Conservation (phyloP, 208 protist species). For the Leishmania lainsoni region DNA sequence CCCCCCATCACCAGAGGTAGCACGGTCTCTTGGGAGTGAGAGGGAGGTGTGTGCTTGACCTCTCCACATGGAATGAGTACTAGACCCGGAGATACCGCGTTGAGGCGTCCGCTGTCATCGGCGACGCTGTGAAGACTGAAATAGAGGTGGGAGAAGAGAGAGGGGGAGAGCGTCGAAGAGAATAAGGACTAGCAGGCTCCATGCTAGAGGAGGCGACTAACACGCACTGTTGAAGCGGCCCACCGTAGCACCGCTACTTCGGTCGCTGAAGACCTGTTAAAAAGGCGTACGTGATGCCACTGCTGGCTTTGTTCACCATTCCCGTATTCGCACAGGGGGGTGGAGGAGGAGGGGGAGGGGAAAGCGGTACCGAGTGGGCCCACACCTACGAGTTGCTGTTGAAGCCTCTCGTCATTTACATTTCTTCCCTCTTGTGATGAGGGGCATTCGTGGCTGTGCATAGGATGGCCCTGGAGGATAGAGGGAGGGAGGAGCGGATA, state of each 20-base stretch:
- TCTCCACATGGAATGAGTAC: background rate
- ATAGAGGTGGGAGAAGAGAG: background rate
- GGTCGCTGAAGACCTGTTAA: background rate
- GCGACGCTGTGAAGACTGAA: background rate
- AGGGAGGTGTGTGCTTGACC: no score
- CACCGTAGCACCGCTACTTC: background rate
- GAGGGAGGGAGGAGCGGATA: background rate
- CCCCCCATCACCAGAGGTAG: background rate
- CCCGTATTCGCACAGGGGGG: background rate
- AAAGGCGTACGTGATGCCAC: background rate
- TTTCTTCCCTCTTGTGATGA: background rate
- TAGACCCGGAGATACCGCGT: background rate
- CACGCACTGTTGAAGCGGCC: background rate
- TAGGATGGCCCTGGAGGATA: background rate
- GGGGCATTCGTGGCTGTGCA: no score
- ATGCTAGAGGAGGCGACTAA: background rate
- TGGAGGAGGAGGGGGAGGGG: background rate
- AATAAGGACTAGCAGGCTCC: background rate
- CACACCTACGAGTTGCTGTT: background rate
- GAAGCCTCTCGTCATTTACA: background rate
- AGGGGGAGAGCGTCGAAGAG: background rate
- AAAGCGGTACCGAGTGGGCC: background rate
- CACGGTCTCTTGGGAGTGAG: no score
- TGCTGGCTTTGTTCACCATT: background rate
- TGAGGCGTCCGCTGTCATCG: background rate